Evolutionary conservation across 2,329 filamentous ascomycete species (phyloP).

Genomic region (Neopestalotiopsis clavispora): DNA sequence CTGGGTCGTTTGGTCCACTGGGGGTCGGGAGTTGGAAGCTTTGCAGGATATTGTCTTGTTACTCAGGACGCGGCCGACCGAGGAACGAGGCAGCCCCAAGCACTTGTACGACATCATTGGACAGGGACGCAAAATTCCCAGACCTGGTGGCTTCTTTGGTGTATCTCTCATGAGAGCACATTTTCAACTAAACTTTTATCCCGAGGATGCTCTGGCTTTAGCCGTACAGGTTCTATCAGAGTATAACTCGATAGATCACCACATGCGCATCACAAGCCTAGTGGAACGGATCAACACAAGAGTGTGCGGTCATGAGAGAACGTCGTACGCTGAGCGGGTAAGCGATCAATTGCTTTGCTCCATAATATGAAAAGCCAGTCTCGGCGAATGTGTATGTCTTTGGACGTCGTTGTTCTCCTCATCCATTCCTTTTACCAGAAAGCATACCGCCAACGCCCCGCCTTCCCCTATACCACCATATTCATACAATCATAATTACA

Average conservation of each 20-base stretch:
- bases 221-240: neutral
- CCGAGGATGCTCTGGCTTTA: neutral
- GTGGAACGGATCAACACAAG: neutral
- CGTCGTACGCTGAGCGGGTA: neutral
- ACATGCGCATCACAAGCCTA: neutral
- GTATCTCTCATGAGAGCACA: neutral
- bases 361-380: neutral
- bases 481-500: conserved; percentile 5
- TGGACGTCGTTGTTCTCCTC: neutral
- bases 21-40: neutral
- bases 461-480: neutral
- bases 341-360: neutral
- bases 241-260: neutral
- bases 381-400: neutral
- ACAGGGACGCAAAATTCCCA: neutral
- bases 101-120: neutral
- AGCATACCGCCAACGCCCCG: neutral
- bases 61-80: neutral
- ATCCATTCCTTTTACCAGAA: neutral
- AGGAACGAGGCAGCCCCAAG: neutral
- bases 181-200: neutral
- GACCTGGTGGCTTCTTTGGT: neutral
- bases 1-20: neutral
- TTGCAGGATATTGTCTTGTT: neutral
- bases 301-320: neutral